Evolutionary conservation across 352 stramenopile species (phyloP).

Genomic region (Pythium phragmiticola): DNA sequence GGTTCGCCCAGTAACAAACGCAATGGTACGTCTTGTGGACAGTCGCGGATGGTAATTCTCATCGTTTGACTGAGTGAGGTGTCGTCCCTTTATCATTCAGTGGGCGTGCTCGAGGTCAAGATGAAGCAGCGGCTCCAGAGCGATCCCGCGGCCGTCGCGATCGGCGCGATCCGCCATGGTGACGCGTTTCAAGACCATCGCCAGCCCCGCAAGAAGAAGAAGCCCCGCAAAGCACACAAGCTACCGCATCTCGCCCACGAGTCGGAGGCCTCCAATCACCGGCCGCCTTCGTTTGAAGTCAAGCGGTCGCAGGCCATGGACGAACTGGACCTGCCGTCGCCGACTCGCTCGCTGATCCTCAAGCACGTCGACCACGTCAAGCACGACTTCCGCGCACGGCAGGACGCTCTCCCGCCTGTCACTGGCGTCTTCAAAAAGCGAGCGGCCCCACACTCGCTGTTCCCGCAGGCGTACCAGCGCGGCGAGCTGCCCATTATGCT

Average conservation of each 20-base stretch:
- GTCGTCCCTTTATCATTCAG: constrained; percentile 19
- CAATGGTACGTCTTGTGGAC: constrained; percentile 37
- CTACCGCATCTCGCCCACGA: constrained; percentile 38
- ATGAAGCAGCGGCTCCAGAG: constrained; percentile 60
- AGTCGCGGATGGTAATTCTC: too few relatives aligned
- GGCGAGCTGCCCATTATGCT: constrained; percentile 73
- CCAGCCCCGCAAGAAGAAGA: constrained; percentile 41
- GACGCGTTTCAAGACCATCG: background rate
- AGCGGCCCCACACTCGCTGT: constrained; percentile 33
- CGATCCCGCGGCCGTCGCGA: constrained; percentile 46
- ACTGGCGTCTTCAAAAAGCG: constrained; percentile 59
- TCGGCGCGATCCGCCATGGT: constrained; percentile 36
- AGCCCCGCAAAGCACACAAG: constrained; percentile 35
- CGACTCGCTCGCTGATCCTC: constrained; percentile 55
- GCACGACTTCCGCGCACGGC: constrained; percentile 30
- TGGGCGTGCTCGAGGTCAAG: constrained; percentile 63
- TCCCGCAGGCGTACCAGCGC: constrained; percentile 58
- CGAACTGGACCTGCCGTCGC: constrained; percentile 47
- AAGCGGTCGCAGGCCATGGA: constrained; percentile 57
- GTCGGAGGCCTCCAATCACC: constrained; percentile 13
- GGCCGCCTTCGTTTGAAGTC: constrained; percentile 38
- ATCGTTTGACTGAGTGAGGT: background rate
- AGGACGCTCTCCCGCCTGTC: constrained; percentile 43
- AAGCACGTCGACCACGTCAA: constrained; percentile 56
- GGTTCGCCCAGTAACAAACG: constrained; percentile 42